phyloP scores from a whole-genome alignment of 345 rosid species.

The Eucalyptus rudis region DNA sequence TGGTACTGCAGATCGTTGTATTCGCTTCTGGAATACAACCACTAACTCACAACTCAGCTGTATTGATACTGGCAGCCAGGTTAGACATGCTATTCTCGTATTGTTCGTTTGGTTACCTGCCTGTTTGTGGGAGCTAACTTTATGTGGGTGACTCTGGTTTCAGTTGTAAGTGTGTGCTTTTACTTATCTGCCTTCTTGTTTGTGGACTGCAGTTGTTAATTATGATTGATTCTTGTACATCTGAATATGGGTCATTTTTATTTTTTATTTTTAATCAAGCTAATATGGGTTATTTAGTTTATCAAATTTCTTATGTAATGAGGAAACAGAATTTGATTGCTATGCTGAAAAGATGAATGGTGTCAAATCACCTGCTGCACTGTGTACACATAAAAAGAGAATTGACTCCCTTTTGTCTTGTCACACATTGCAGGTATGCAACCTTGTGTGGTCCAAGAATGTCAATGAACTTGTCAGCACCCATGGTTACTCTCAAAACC shows the following conservation, averaged over 20 bases:
- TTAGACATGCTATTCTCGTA: neutral
- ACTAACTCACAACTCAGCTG: constrained; percentile 81
- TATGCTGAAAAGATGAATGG: neutral
- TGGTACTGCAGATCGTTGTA: constrained; percentile 94
- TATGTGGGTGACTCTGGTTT: neutral
- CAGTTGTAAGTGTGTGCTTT: neutral
- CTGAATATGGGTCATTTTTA: neutral
- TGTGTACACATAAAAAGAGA: neutral
- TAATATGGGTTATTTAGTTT: neutral
- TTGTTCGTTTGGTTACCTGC: neutral
- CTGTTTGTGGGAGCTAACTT: neutral
- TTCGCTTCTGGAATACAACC: constrained; percentile 97
- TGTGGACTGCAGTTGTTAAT: neutral
- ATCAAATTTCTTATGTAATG: neutral
- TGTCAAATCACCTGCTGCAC: neutral
- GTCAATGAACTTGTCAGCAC: constrained; percentile 98
- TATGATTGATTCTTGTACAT: neutral
- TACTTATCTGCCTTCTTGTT: neutral
- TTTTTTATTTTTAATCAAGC: too few relatives aligned
- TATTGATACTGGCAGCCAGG: constrained; percentile 98
- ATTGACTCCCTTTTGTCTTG: neutral
- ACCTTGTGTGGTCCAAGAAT: constrained; percentile 97
- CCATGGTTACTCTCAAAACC: constrained; percentile 98
- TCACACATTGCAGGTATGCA: constrained; percentile 58
- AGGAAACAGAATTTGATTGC: neutral